These are phyloP conservation scores for Raffaelea albimanens DNA, from an alignment of 2,329 filamentous ascomycete genomes.

Conservation along the genomic window DNA sequence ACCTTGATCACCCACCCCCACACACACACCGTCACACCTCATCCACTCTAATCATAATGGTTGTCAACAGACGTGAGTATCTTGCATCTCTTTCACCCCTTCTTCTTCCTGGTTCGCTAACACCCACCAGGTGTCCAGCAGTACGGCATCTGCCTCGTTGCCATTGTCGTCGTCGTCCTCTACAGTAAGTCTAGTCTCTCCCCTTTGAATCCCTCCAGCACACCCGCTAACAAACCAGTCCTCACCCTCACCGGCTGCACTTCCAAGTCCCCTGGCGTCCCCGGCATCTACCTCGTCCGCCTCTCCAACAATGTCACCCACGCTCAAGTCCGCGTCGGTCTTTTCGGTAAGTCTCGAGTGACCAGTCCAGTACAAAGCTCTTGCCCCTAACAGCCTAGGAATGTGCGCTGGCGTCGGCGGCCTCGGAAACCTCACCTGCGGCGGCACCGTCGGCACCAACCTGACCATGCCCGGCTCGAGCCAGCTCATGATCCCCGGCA, in stretches of 20 bases:
- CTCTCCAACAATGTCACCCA: slow-evolving; percentile 11
- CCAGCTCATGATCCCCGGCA: slow-evolving; percentile 10
- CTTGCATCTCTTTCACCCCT: not conserved
- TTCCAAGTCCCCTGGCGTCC: slow-evolving; percentile 14
- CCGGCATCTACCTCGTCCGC: slow-evolving; percentile 13
- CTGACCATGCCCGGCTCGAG: not conserved
- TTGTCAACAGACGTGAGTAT: not conserved
- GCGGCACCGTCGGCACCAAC: slow-evolving; percentile 9
- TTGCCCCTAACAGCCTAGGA: not conserved
- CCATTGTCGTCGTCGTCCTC: slow-evolving; percentile 3
- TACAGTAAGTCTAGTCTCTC: slow-evolving; percentile 3
- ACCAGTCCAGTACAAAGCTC: no score
- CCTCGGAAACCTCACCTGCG: slow-evolving; percentile 10
- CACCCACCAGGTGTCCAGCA: not conserved
- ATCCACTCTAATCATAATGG: not conserved
- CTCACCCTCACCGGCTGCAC: slow-evolving; percentile 14
- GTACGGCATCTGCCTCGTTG: slow-evolving; percentile 5
- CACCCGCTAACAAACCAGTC: slow-evolving; percentile 1
- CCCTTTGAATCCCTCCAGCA: no score
- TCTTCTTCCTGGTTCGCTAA: not conserved
- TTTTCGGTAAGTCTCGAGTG: slow-evolving; percentile 12
- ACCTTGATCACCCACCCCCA: no score
- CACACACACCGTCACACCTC: not conserved
- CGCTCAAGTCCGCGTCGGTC: slow-evolving; percentile 13
- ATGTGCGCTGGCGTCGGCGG: slow-evolving; percentile 10